Percentiles rank a stretch among this genome's conserved stretches.
Conservation (phyloP, 495 filamentous ascomycete genomes). For the Penicillium egyptiacum region DNA sequence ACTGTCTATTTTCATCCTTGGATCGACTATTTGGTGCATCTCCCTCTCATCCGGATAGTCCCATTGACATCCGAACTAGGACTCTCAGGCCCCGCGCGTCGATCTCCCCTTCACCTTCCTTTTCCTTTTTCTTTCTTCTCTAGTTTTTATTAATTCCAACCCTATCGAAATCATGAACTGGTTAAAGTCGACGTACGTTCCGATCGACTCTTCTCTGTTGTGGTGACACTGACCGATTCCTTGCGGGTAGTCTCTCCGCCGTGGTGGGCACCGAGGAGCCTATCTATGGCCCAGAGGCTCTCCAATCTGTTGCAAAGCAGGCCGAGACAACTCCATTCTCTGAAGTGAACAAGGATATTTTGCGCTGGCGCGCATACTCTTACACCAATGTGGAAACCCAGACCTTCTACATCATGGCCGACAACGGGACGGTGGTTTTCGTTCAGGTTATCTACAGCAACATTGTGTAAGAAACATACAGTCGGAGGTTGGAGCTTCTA, state of each 20-base stretch:
- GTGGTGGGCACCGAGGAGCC: slow-evolving; percentile 95
- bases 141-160: slow-evolving; percentile 9
- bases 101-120: slow-evolving; percentile 27
- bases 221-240: slow-evolving; percentile 26
- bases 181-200: slow-evolving; percentile 68
- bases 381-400: slow-evolving; percentile 95
- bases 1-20: background rate
- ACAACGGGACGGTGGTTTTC: slow-evolving; percentile 73
- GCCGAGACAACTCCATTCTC: slow-evolving; percentile 77
- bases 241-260: slow-evolving; percentile 68
- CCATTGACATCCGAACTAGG: slow-evolving; percentile 31
- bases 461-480: slow-evolving; percentile 67
- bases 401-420: slow-evolving; percentile 85
- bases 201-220: slow-evolving; percentile 6
- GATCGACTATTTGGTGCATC: background rate
- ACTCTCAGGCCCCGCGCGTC: slow-evolving; percentile 36
- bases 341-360: slow-evolving; percentile 69
- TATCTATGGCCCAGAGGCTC: slow-evolving; percentile 88
- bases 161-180: slow-evolving; percentile 56
- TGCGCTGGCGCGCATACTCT: slow-evolving; percentile 79
- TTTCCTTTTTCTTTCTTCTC: slow-evolving; percentile 20
- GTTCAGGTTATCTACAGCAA: slow-evolving; percentile 97
- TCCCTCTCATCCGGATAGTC: slow-evolving; percentile 6
- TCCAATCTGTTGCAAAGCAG: slow-evolving; percentile 81
- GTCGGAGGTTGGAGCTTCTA: slow-evolving; percentile 1